Evolutionary conservation across 2,329 filamentous ascomycete genomes (phyloP).

Genomic region (Pseudogymnoascus sp.): DNA sequence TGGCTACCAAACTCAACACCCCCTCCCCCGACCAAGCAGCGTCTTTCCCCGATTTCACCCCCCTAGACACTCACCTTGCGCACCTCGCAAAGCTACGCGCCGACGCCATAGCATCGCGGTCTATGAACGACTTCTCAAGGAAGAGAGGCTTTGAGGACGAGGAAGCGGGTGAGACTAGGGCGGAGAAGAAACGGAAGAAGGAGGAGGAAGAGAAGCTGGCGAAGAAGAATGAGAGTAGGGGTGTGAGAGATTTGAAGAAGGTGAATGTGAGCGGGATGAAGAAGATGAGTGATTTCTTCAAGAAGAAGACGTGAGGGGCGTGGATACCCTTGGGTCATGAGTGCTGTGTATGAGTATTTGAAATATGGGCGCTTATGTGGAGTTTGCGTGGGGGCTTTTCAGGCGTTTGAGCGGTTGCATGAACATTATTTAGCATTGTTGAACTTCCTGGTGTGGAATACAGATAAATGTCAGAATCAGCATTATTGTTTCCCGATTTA

Average conservation of each 20-base stretch:
- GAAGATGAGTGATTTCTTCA: conserved; percentile 94
- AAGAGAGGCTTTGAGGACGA: conserved; percentile 60
- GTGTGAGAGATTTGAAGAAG: conserved; percentile 76
- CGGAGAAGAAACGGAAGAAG: conserved; percentile 76
- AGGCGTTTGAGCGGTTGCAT: neutral
- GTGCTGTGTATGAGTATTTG: conserved; percentile 1
- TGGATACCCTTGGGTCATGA: neutral
- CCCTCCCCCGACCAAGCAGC: conserved; percentile 25
- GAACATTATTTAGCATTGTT: neutral
- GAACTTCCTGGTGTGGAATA: neutral
- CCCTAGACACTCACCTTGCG: conserved; percentile 64
- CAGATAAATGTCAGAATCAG: neutral
- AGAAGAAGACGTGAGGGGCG: conserved; percentile 45
- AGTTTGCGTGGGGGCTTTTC: neutral
- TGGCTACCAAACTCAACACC: conserved; percentile 34
- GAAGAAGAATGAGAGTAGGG: conserved; percentile 68
- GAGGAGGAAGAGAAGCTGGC: conserved; percentile 86
- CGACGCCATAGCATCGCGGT: conserved; percentile 64
- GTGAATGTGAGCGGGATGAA: conserved; percentile 91
- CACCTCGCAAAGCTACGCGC: conserved; percentile 61
- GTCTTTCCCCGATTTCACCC: conserved; percentile 55
- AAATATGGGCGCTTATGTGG: neutral
- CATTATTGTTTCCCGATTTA: neutral
- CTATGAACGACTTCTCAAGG: conserved; percentile 62
- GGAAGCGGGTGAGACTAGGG: conserved; percentile 52